Evolutionary conservation across 2,329 filamentous ascomycete species (phyloP).

Genomic region (Anthostomella pinea): DNA sequence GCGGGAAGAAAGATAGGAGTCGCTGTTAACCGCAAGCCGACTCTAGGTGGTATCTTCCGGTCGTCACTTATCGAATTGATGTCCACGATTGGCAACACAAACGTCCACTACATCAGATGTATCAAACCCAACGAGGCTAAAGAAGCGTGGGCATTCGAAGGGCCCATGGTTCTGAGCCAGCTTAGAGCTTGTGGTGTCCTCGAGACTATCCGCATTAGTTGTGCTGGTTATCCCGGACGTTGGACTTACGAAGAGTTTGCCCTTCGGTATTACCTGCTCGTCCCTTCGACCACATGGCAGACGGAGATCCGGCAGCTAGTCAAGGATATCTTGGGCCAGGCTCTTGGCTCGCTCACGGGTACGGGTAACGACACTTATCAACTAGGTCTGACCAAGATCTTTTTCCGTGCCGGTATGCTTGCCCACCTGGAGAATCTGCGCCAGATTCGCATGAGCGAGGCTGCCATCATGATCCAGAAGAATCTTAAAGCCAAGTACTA

Average conservation of each 20-base stretch:
- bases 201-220: constrained; percentile 96
- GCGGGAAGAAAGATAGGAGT: constrained; percentile 85
- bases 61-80: constrained; percentile 97
- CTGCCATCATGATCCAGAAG: constrained; percentile 98
- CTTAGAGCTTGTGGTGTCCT: constrained; percentile 97
- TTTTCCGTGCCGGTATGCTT: constrained; percentile 98
- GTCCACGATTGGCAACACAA: constrained; percentile 95
- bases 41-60: constrained; percentile 97
- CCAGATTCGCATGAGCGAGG: constrained; percentile 85
- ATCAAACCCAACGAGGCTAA: constrained; percentile 99
- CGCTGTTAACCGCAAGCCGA: constrained; percentile 93
- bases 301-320: constrained; percentile 93
- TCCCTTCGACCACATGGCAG: constrained; percentile 86
- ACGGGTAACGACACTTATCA: constrained; percentile 91
- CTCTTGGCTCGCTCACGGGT: constrained; percentile 72
- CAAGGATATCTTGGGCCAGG: constrained; percentile 84
- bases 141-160: constrained; percentile 95
- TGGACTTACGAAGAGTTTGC: constrained; percentile 99
- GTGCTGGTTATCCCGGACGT: constrained; percentile 91
- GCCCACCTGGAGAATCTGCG: constrained; percentile 94
- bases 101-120: constrained; percentile 98
- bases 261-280: constrained; percentile 95
- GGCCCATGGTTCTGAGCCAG: constrained; percentile 97
- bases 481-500: constrained; percentile 96
- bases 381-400: constrained; percentile 96